Evolutionary conservation across 2,329 filamentous ascomycete genomes (phyloP).

Genomic region (Fusarium sp.): DNA sequence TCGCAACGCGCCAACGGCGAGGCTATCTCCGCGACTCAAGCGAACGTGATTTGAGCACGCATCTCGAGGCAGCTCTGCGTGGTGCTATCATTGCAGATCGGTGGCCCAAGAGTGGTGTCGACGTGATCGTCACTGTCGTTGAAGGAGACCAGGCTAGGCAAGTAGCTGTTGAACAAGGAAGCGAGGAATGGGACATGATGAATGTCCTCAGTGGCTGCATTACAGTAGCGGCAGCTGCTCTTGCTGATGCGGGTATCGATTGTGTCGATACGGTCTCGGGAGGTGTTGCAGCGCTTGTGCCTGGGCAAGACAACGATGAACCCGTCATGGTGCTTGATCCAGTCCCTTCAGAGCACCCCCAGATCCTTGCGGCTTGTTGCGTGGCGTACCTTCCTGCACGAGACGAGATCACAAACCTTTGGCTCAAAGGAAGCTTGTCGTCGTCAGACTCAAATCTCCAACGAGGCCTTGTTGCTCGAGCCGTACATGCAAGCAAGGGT

Average conservation of each 20-base stretch:
- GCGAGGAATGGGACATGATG: slow-evolving; percentile 87
- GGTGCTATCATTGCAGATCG: slow-evolving; percentile 92
- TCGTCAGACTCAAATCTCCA: slow-evolving; percentile 52
- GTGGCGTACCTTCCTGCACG: slow-evolving; percentile 87
- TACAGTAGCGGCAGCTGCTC: slow-evolving; percentile 90
- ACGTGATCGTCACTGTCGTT: slow-evolving; percentile 90
- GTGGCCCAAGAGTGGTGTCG: slow-evolving; percentile 99
- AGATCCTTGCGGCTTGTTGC: slow-evolving; percentile 84
- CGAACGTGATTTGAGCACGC: slow-evolving; percentile 90
- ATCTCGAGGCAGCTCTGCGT: slow-evolving; percentile 89
- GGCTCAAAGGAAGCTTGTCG: slow-evolving; percentile 81
- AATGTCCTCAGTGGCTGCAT: slow-evolving; percentile 92
- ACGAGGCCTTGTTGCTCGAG: slow-evolving; percentile 53
- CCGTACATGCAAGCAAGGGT: slow-evolving; percentile 57
- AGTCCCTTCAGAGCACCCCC: slow-evolving; percentile 80
- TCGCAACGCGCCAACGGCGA: slow-evolving; percentile 83
- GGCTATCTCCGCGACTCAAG: slow-evolving; percentile 87
- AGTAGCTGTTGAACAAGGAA: slow-evolving; percentile 59
- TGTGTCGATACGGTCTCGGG: slow-evolving; percentile 91
- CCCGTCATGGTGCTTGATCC: slow-evolving; percentile 79
- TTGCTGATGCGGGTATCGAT: slow-evolving; percentile 95
- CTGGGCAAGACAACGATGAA: slow-evolving; percentile 48
- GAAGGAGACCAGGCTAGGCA: slow-evolving; percentile 88
- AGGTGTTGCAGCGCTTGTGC: slow-evolving; percentile 85
- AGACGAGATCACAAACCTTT: slow-evolving; percentile 94